A percentile compares a stretch with the other conserved stretches of the same genome.
These are phyloP conservation scores for Thuja plicata DNA, from an alignment of 83 land plant genomes.

Conservation along the genomic window DNA sequence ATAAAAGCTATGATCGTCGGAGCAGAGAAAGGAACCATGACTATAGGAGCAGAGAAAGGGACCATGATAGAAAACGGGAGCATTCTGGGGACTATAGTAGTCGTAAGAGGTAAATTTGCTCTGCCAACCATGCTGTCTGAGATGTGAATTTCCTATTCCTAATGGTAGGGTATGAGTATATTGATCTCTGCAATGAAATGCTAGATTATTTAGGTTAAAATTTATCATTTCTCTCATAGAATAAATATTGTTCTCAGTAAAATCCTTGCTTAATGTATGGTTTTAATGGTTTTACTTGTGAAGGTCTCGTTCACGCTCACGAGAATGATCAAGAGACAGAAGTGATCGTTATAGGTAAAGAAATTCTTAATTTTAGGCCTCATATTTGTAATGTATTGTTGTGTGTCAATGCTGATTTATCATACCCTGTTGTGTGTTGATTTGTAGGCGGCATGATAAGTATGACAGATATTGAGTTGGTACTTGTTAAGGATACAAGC, in stretches of 20 bases:
- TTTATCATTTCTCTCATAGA: neutral
- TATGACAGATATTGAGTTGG: neutral
- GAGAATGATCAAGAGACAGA: neutral
- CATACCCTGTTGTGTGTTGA: neutral
- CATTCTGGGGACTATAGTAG: neutral
- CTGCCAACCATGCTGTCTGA: neutral
- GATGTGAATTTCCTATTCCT: neutral
- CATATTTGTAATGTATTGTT: neutral
- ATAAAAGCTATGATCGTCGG: neutral
- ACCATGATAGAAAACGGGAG: neutral
- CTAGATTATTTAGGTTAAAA: neutral
- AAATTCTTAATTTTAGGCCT: neutral
- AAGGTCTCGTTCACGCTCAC: slow-evolving; percentile 10
- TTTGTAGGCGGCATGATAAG: neutral
- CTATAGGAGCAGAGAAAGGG: neutral
- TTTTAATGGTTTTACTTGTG: neutral
- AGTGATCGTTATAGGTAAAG: neutral
- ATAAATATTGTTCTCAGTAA: neutral
- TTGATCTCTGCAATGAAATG: neutral
- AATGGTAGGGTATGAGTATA: neutral
- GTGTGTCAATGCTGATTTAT: neutral
- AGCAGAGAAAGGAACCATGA: slow-evolving; percentile 1
- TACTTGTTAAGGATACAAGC: neutral
- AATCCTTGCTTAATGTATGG: neutral
- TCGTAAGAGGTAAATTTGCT: neutral